Evolutionary conservation across 495 filamentous ascomycete genomes (phyloP).

Genomic region (Gamarada debralockiae): DNA sequence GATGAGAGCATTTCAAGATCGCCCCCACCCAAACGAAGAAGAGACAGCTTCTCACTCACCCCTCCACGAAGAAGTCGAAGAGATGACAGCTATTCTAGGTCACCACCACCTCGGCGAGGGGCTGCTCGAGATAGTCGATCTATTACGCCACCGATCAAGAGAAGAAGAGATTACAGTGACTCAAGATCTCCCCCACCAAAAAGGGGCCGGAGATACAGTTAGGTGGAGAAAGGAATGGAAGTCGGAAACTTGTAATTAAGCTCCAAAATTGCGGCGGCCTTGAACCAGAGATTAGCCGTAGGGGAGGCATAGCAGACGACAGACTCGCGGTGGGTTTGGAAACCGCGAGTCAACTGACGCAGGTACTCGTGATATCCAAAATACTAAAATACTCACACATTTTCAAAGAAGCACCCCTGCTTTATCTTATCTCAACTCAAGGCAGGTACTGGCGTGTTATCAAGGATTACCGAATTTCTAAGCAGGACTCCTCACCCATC

Average conservation of each 20-base stretch:
- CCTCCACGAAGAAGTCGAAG: conserved; percentile 18
- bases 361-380: too few relatives aligned
- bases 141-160: conserved; percentile 21
- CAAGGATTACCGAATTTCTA: too few relatives aligned
- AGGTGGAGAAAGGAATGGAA: neutral
- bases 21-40: conserved; percentile 13
- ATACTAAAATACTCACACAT: too few relatives aligned
- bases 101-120: conserved; percentile 14
- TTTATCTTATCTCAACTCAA: too few relatives aligned
- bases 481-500: too few relatives aligned
- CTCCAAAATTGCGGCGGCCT: too few relatives aligned
- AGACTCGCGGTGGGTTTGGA: too few relatives aligned
- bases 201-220: conserved; percentile 23
- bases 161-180: conserved; percentile 22
- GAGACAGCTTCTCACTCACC: conserved; percentile 7
- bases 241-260: conserved; percentile 1
- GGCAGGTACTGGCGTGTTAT: too few relatives aligned
- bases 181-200: conserved; percentile 25
- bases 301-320: too few relatives aligned
- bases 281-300: too few relatives aligned
- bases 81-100: conserved; percentile 17
- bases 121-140: conserved; percentile 14
- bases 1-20: conserved; percentile 17
- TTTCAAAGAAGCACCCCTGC: too few relatives aligned
- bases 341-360: too few relatives aligned